Conservation (phyloP, 208 protist genomes). For the Wallacemonas collosoma region DNA sequence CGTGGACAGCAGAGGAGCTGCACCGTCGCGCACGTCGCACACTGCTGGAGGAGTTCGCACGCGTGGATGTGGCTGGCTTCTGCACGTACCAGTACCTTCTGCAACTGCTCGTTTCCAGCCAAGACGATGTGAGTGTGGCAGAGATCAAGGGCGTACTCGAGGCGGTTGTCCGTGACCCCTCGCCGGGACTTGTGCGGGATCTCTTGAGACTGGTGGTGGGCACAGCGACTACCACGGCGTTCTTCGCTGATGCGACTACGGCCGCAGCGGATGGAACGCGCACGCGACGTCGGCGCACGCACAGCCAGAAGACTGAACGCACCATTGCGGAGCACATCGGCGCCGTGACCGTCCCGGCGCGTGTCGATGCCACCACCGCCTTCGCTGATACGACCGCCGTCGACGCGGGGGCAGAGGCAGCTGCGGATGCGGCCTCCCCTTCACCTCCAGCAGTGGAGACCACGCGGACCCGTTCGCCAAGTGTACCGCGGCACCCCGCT, state of each 20-base stretch:
- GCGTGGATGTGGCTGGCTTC: neutral
- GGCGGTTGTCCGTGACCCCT: slow-evolving; percentile 18
- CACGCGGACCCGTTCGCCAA: neutral
- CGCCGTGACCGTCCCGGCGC: neutral
- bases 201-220: slow-evolving; percentile 24
- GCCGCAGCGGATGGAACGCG: neutral
- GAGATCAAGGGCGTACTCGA: slow-evolving; percentile 16
- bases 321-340: neutral
- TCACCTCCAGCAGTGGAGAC: slow-evolving; percentile 7
- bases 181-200: slow-evolving; percentile 20
- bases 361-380: neutral
- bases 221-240: neutral
- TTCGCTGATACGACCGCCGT: too few species aligned
- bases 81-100: slow-evolving; percentile 13
- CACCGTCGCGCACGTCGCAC: slow-evolving; percentile 4
- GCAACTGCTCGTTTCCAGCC: slow-evolving; percentile 1
- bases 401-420: too few species aligned
- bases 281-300: neutral
- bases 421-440: neutral
- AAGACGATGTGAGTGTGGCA: slow-evolving; percentile 7
- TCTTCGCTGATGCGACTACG: neutral
- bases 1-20: slow-evolving; percentile 5
- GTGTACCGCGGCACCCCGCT: neutral
- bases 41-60: slow-evolving; percentile 7
- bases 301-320: neutral